These are phyloP conservation scores for Cetradonia linearis DNA, from an alignment of 495 filamentous ascomycete species.

Conservation along the genomic window DNA sequence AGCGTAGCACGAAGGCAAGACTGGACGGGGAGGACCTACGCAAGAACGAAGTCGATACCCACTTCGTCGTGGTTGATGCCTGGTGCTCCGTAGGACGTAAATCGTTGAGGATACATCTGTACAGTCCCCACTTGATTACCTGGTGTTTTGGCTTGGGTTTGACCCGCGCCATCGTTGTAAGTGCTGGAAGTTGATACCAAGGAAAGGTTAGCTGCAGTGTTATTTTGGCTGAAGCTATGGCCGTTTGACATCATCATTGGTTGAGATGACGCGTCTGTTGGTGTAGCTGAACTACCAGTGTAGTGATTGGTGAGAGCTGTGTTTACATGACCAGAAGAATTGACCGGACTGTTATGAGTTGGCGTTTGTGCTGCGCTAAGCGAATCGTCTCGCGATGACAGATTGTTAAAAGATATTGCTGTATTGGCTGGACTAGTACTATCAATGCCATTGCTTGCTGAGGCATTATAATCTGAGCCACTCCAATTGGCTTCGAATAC, in stretches of 20 bases:
- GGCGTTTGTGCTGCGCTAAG: neutral
- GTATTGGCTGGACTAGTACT: constrained; percentile 8
- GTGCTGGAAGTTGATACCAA: neutral
- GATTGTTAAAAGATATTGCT: constrained; percentile 1
- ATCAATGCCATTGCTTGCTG: neutral
- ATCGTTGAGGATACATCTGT: neutral
- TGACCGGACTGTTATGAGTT: neutral
- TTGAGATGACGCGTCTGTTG: neutral
- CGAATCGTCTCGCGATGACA: neutral
- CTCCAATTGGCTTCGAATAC: neutral
- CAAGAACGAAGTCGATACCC: constrained; percentile 91
- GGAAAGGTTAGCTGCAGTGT: neutral
- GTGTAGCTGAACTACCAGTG: neutral
- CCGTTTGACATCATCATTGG: constrained; percentile 31
- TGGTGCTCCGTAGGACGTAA: neutral
- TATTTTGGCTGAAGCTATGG: neutral
- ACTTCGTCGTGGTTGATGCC: constrained; percentile 63
- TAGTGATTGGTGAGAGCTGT: neutral
- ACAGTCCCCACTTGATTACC: neutral
- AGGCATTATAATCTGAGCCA: neutral
- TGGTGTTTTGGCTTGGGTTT: neutral
- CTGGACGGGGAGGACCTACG: constrained; percentile 49
- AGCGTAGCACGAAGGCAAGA: neutral
- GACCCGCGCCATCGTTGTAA: neutral
- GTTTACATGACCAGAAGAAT: constrained; percentile 8